A percentile compares a stretch with the other conserved stretches of the same genome.
Evolutionary conservation across 768 basidiomycete genomes (phyloP).

Genomic region (Pulveroboletus sp.): DNA sequence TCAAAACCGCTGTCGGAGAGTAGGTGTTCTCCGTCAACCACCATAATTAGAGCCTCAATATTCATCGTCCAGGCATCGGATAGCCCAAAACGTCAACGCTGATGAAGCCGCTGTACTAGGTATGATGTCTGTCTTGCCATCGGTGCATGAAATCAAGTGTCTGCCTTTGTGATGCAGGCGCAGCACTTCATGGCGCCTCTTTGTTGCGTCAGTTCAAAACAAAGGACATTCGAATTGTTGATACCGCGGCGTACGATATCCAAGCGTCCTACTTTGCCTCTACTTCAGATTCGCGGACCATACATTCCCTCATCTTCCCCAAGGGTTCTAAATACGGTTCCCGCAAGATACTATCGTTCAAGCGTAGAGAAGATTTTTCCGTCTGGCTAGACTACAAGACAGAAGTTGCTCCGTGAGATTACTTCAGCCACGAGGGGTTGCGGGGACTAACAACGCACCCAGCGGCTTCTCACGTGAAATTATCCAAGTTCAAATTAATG

Average conservation of each 20-base stretch:
- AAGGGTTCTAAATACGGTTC: constrained; percentile 69
- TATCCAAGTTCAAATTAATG: constrained; percentile 65
- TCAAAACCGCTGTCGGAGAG: constrained; percentile 76
- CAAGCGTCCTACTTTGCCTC: constrained; percentile 75
- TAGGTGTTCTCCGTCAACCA: constrained; percentile 33
- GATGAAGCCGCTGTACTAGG: constrained; percentile 95
- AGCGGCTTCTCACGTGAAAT: constrained; percentile 74
- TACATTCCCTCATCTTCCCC: constrained; percentile 75
- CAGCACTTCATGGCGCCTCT: constrained; percentile 86
- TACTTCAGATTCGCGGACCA: constrained; percentile 50
- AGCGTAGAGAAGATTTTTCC: constrained; percentile 77
- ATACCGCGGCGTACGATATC: constrained; percentile 69
- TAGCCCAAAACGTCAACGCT: constrained; percentile 93
- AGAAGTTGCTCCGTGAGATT: constrained; percentile 53
- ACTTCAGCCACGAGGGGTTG: neutral
- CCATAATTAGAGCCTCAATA: neutral
- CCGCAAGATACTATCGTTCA: constrained; percentile 84
- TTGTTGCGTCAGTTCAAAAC: constrained; percentile 91
- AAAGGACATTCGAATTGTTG: constrained; percentile 83
- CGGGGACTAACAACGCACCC: constrained; percentile 1
- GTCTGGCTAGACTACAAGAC: constrained; percentile 76
- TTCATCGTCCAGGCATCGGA: constrained; percentile 52
- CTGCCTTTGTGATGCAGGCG: constrained; percentile 37
- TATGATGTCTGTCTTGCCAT: constrained; percentile 15
- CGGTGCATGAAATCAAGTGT: constrained; percentile 1